phyloP scores from a whole-genome alignment of 768 basidiomycete genomes.

The Kondoa subrosea region DNA sequence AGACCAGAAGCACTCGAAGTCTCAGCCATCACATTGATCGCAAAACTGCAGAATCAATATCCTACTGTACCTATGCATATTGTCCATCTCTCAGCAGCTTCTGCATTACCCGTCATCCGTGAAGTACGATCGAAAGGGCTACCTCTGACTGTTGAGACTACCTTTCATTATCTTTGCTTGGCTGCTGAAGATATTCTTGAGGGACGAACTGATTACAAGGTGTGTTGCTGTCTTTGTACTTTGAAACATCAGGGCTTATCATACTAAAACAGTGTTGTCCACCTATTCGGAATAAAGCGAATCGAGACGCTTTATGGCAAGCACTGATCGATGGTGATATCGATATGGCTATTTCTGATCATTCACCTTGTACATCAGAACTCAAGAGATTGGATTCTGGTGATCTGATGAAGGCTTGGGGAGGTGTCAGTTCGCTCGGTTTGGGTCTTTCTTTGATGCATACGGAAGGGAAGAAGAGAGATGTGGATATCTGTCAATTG shows the following conservation, averaged over 20 bases:
- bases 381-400: constrained; percentile 60
- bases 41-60: constrained; percentile 44
- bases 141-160: constrained; percentile 82
- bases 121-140: constrained; percentile 44
- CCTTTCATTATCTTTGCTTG: constrained; percentile 87
- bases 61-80: constrained; percentile 71
- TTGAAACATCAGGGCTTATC: neutral
- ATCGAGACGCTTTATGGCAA: constrained; percentile 61
- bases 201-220: constrained; percentile 65
- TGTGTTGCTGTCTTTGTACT: neutral
- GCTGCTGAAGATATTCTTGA: constrained; percentile 54
- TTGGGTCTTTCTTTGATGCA: constrained; percentile 73
- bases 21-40: constrained; percentile 63
- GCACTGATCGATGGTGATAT: constrained; percentile 67
- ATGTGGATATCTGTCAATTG: constrained; percentile 45
- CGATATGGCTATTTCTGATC: constrained; percentile 88
- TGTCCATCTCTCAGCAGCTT: constrained; percentile 79
- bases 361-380: constrained; percentile 62
- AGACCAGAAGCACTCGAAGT: constrained; percentile 65
- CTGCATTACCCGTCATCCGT: constrained; percentile 58
- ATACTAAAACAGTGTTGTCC: constrained; percentile 67
- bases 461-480: constrained; percentile 57
- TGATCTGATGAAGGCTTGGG: constrained; percentile 81
- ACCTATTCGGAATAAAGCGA: constrained; percentile 59
- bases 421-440: constrained; percentile 80